phyloP scores from a whole-genome alignment of 805 yeast genomes.

The Debaryomyces maramus region DNA sequence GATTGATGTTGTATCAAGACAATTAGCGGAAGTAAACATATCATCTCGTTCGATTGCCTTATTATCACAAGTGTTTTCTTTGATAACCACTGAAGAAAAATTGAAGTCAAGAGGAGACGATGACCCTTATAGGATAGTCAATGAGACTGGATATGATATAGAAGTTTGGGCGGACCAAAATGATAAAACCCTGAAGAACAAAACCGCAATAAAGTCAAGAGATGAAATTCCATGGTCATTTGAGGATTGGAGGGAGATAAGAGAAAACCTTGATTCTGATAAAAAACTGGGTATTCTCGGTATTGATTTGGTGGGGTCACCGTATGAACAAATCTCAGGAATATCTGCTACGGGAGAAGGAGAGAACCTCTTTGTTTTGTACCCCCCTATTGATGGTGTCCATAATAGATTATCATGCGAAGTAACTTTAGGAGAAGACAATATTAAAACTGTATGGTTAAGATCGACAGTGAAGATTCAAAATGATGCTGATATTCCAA shows the following conservation, averaged over 20 bases:
- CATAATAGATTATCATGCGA: constrained; percentile 78
- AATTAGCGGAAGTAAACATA: constrained; percentile 74
- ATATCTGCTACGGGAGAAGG: constrained; percentile 81
- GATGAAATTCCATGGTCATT: constrained; percentile 79
- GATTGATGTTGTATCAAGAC: constrained; percentile 73
- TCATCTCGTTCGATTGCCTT: constrained; percentile 81
- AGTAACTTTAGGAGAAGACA: constrained; percentile 66
- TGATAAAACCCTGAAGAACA: constrained; percentile 11
- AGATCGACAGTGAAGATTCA: constrained; percentile 72
- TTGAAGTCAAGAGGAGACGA: constrained; percentile 72
- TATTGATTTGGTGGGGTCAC: constrained; percentile 55
- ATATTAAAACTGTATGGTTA: constrained; percentile 74
- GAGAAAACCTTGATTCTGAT: constrained; percentile 75
- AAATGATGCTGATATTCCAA: constrained; percentile 61
- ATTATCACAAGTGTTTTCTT: constrained; percentile 64
- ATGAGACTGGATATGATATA: constrained; percentile 84
- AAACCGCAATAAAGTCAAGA: constrained; percentile 45
- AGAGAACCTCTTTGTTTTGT: constrained; percentile 67
- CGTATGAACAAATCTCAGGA: constrained; percentile 52
- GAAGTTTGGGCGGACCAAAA: constrained; percentile 74
- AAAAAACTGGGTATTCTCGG: constrained; percentile 62
- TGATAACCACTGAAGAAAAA: constrained; percentile 52
- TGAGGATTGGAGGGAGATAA: constrained; percentile 86
- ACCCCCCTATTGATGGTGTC: constrained; percentile 60
- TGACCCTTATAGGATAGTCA: constrained; percentile 76